phyloP scores from a whole-genome alignment of 176 grass and related monocot species.

The Puya raimondii region DNA sequence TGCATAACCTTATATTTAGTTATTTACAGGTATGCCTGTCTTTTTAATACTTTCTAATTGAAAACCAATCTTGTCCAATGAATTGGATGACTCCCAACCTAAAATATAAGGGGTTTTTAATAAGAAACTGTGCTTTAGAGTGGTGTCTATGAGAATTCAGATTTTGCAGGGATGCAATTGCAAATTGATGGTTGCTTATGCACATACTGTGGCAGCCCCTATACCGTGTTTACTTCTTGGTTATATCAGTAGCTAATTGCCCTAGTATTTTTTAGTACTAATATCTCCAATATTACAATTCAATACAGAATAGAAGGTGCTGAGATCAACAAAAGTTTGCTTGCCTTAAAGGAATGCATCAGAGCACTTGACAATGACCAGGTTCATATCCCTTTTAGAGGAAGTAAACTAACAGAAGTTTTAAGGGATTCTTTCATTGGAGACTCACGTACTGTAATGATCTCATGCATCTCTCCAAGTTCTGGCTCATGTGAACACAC shows the following conservation, averaged over 20 bases:
- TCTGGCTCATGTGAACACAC: constrained; percentile 98
- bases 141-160: too few relatives aligned
- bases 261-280: constrained; percentile 10
- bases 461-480: constrained; percentile 96
- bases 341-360: constrained; percentile 97
- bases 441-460: constrained; percentile 96
- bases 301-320: constrained; percentile 91
- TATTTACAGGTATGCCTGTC: too few relatives aligned
- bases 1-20: too few relatives aligned
- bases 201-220: too few relatives aligned
- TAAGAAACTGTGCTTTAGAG: too few relatives aligned
- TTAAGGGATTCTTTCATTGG: constrained; percentile 92
- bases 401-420: constrained; percentile 97
- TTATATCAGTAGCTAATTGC: constrained; percentile 6
- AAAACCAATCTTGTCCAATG: too few relatives aligned
- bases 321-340: constrained; percentile 99
- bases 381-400: constrained; percentile 95
- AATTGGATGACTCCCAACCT: too few relatives aligned
- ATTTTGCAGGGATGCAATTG: too few relatives aligned
- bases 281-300: constrained; percentile 15
- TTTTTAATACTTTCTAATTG: too few relatives aligned
- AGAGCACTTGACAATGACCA: constrained; percentile 97
- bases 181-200: too few relatives aligned
- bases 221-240: background rate
- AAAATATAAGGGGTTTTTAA: too few relatives aligned